phyloP scores from a whole-genome alignment of 345 rosid genomes.

The Trapa incisa region DNA sequence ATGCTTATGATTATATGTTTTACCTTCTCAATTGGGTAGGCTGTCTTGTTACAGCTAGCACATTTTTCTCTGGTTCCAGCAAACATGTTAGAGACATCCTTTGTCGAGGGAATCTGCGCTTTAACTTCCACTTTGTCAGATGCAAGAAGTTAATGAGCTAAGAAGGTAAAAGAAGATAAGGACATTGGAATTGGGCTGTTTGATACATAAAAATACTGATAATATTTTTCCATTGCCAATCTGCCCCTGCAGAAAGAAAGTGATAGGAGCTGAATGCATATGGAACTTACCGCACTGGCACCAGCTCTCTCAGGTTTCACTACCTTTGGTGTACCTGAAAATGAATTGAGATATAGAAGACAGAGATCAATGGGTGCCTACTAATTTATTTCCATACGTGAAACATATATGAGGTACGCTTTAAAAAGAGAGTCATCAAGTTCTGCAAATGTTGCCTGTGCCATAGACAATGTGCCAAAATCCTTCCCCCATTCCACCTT shows the following conservation, averaged over 20 bases:
- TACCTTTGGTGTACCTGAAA: constrained; percentile 47
- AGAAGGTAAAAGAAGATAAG: neutral
- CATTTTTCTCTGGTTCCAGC: constrained; percentile 54
- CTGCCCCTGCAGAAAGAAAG: neutral
- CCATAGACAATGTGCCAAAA: neutral
- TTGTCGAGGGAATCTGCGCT: constrained; percentile 13
- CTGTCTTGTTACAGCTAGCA: constrained; percentile 33
- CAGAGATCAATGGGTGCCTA: neutral
- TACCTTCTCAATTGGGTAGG: constrained; percentile 53
- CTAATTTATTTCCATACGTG: neutral
- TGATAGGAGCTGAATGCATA: too few relatives aligned
- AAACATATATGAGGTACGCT: neutral
- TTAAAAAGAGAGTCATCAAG: too few relatives aligned
- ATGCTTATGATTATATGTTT: neutral
- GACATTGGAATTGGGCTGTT: neutral
- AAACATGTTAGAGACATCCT: constrained; percentile 30
- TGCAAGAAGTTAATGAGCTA: neutral
- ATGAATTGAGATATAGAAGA: too few relatives aligned
- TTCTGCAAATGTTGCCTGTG: too few relatives aligned
- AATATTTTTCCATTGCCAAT: neutral
- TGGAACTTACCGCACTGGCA: constrained; percentile 31
- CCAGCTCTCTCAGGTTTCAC: constrained; percentile 34
- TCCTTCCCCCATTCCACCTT: neutral
- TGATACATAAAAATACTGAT: neutral
- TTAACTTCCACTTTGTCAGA: neutral